phyloP scores from a whole-genome alignment of 2,329 filamentous ascomycete species.

The Dactylellina cionopaga region DNA sequence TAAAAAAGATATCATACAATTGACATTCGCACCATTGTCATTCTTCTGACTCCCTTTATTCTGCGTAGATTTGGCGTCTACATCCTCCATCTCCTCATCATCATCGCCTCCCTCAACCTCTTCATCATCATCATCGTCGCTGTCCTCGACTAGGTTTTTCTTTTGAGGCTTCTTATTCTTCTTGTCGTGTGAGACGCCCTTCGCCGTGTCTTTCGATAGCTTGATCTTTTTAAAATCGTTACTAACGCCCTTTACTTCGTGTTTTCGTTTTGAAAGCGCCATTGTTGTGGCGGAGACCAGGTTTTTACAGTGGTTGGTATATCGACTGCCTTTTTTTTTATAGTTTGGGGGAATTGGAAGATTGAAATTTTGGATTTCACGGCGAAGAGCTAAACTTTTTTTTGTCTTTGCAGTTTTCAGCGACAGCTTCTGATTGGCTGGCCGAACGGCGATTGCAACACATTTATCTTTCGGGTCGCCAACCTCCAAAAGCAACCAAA shows the following conservation, averaged over 20 bases:
- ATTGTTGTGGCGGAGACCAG: slow-evolving; percentile 9
- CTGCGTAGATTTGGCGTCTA: slow-evolving; percentile 60
- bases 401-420: slow-evolving; percentile 12
- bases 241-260: slow-evolving; percentile 35
- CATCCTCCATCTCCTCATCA: slow-evolving; percentile 58
- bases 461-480: neutral
- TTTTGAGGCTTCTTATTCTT: slow-evolving; percentile 23
- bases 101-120: slow-evolving; percentile 61
- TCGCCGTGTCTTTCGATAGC: slow-evolving; percentile 30
- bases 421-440: slow-evolving; percentile 49
- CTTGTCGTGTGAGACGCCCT: slow-evolving; percentile 24
- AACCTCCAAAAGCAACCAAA: no score
- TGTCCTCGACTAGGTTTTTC: slow-evolving; percentile 44
- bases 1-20: slow-evolving; percentile 5
- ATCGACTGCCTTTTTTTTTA: neutral
- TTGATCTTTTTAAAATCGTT: slow-evolving; percentile 49
- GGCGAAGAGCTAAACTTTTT: slow-evolving; percentile 30
- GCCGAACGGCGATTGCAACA: slow-evolving; percentile 15
- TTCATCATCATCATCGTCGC: slow-evolving; percentile 60
- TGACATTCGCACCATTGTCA: slow-evolving; percentile 56
- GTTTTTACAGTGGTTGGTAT: neutral
- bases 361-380: slow-evolving; percentile 26
- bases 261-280: slow-evolving; percentile 42
- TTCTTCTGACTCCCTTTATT: slow-evolving; percentile 63
- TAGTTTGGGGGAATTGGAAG: neutral